Evolutionary conservation across 139 green algal genomes (phyloP).

Genomic region (Auxenochlorella pyrenoidosa): DNA sequence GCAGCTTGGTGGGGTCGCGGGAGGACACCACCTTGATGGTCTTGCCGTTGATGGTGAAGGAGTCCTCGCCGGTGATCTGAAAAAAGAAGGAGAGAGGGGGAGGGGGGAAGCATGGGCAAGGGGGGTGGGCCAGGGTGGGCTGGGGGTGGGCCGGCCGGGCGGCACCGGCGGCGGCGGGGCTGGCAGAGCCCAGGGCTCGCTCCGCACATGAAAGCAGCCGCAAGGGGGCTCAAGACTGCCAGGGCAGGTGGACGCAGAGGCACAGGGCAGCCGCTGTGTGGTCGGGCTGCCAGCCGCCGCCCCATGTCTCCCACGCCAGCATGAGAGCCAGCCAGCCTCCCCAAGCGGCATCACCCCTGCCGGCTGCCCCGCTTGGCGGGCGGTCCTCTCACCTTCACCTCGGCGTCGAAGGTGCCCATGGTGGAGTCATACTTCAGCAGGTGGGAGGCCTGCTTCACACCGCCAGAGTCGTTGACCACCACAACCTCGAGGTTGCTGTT

Average conservation of each 20-base stretch:
- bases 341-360: too few relatives aligned
- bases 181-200: too few relatives aligned
- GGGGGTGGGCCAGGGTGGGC: not conserved
- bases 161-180: not conserved
- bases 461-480: constrained; percentile 97
- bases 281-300: too few relatives aligned
- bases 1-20: constrained; percentile 95
- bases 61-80: constrained; percentile 84
- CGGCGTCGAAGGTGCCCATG: constrained; percentile 94
- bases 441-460: constrained; percentile 97
- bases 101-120: too few relatives aligned
- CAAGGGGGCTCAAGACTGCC: too few relatives aligned
- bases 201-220: too few relatives aligned
- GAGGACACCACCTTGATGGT: constrained; percentile 92
- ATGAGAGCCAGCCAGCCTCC: too few relatives aligned
- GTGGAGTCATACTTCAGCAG: constrained; percentile 99
- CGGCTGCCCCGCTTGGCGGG: too few relatives aligned
- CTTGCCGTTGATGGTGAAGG: constrained; percentile 96
- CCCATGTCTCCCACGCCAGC: too few relatives aligned
- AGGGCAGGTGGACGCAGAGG: too few relatives aligned
- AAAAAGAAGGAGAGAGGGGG: not conserved
- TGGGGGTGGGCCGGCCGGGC: not conserved
- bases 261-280: too few relatives aligned
- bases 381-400: constrained; percentile 80
- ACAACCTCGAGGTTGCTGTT: constrained; percentile 73